Evolutionary conservation across 768 basidiomycete species (phyloP), one percentile per base, ranked within the genome.

Genomic region (Trametes elegans): DNA sequence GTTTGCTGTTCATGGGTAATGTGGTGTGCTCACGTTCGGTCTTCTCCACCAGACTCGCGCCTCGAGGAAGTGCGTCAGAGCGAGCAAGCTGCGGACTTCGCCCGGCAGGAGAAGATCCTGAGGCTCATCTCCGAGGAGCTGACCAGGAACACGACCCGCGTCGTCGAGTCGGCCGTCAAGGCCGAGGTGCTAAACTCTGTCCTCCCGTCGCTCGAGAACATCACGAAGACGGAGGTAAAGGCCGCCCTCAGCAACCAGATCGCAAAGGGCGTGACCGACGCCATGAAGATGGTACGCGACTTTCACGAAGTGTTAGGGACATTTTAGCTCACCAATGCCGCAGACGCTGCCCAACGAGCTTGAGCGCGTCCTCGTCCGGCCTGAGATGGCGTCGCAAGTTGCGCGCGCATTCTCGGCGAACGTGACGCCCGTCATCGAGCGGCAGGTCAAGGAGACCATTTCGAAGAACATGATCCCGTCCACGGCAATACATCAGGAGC

Each of bases 131-230:
- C 90, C 21, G 88, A 82, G 1, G 89, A 92, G 70, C 76, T 93
- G 46, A 92, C 88, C 8, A 84, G 88, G 71, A 93, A 93, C 62
- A 93, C 91, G 10, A 90, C 90, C 9, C 81, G 90, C 11, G 88
- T 93, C 43, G 92, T 94, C 39, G 92, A 94, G 73, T 80, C 87
- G 79, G 92, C 90, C 13, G 87, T 93, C 65, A 92, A 91, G 74
- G 77, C 74, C 48, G 91, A 93, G 67, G 87, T 93, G 14, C 90
- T 90, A 67, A 86, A 79, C 63, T 90, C 89, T 0, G 88, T 94
- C 11, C 75, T 93, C 18, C 92, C 92, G 4, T 81, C 90, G 7
- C 75, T 94, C 29, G 90, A 92, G 68, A 84, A 74, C 49, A 90
- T 93, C 67, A 93, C 90, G 8, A 87, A 84, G 71, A 82, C 71